A percentile compares a stretch with the other conserved stretches of the same genome.
Evolutionary conservation across 73 alveolate species (phyloP).

Genomic region (Uronychia setigera): DNA sequence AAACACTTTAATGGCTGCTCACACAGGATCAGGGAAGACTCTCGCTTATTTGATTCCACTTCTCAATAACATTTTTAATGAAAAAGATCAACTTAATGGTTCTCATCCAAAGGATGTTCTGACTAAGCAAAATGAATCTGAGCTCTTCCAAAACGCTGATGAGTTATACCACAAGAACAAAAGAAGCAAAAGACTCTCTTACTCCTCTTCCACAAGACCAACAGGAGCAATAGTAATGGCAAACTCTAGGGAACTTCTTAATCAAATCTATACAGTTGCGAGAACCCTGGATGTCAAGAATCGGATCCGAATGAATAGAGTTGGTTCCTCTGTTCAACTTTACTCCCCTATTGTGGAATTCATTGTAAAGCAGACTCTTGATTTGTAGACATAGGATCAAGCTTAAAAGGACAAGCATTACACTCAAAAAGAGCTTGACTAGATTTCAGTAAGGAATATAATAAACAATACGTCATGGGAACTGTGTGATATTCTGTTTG

Average conservation of each 20-base stretch:
- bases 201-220: not conserved
- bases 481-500: constrained; percentile 39
- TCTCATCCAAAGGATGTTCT: constrained; percentile 6
- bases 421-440: constrained; percentile 29
- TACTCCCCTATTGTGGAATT: constrained; percentile 63
- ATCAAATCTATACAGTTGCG: constrained; percentile 36
- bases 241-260: constrained; percentile 47
- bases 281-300: constrained; percentile 38
- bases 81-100: constrained; percentile 8
- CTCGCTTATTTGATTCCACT: constrained; percentile 51
- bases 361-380: not conserved
- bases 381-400: constrained; percentile 29
- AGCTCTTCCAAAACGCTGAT: constrained; percentile 53
- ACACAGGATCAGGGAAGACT: constrained; percentile 66
- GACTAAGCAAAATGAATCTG: constrained; percentile 21
- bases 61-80: constrained; percentile 29
- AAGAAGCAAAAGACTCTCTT: not conserved
- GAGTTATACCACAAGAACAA: constrained; percentile 23
- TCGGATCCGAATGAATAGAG: constrained; percentile 34
- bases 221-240: constrained; percentile 58
- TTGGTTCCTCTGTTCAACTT: constrained; percentile 51
- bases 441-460: constrained; percentile 45
- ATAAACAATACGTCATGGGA: constrained; percentile 54
- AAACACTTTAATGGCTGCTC: constrained; percentile 26
- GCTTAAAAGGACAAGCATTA: constrained; percentile 22